Base-by-base conservation (phyloP, 495 filamentous ascomycete genomes). In the Penicillium fimorum region DNA sequence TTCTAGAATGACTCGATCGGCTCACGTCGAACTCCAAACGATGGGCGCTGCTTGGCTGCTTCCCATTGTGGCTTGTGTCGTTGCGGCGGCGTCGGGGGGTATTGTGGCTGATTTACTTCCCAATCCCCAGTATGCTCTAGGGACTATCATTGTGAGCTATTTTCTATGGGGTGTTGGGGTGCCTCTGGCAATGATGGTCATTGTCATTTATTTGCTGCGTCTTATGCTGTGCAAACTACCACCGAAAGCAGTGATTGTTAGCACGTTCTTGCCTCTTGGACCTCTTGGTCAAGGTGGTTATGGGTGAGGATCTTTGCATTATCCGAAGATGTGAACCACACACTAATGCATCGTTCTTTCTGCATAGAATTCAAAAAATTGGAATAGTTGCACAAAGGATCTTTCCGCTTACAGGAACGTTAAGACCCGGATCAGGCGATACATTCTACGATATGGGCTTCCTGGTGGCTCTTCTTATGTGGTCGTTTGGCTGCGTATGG, bases 151-250 rank as follows among this genome's bases (percentile, higher is more conserved):
- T 20, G 68, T 69, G 22, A 74, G 71, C 37, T 83, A 84, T 59
- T 63, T 80, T 25, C 70, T 83, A 49, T 82, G 78, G 74, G 81
- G 80, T 18, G 79, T 69, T 29, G 82, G 80, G 8, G 52, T 78
- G 47, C 77, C 79, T 5, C 69, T 83, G 13, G 72, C 79, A 13
- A 59, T 75, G 62, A 67, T 69, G 35, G 63, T 81, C 11, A 60
- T 82, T 2, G 74, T 73, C 9, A 74, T 83, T 12, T 84, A 84
- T 62, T 79, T 81, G 63, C 76, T 77, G 25, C 74, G 82, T 8
- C 68, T 84, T 17, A 73, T 75, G 18, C 58, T 78, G 2, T 68
- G 80, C 60, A 73, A 75, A 40, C 63, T 81, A 3, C 82, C 78
- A 0, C 69, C 77, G 2, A 68, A 69, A 2, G 81, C 79, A 57